Percentiles rank a stretch among this genome's conserved stretches.
Conservation (phyloP, 257 asterid genomes). For the Ocimum tenuiflorum region DNA sequence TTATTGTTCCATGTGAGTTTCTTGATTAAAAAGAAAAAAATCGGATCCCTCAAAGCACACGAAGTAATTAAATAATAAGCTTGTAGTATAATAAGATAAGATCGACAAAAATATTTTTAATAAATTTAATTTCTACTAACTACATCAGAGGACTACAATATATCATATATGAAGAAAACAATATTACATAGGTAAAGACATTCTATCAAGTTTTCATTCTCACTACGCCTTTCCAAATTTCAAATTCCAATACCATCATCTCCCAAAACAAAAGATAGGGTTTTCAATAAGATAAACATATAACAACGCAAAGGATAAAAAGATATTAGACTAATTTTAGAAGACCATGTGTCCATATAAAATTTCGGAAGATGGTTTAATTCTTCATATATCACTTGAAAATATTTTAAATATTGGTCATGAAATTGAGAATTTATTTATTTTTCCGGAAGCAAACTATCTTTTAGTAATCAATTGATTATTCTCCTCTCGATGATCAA, state of each 20-base stretch:
- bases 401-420: too few species aligned
- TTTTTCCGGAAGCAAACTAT: too few species aligned
- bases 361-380: background rate
- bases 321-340: too few species aligned
- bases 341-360: too few species aligned
- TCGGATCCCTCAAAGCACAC: background rate
- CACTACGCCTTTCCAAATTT: background rate
- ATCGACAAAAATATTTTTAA: background rate
- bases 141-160: background rate
- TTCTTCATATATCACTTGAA: too few species aligned
- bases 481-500: too few species aligned
- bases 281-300: background rate
- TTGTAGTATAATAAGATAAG: background rate
- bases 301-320: background rate
- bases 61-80: background rate
- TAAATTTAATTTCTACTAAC: background rate
- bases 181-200: background rate
- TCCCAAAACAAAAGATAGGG: background rate
- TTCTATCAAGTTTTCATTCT: background rate
- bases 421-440: too few species aligned
- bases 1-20: conserved; percentile 20
- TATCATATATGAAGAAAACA: background rate
- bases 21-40: background rate
- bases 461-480: too few species aligned
- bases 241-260: background rate